These are phyloP conservation scores for Cladosporium sp. DNA, from an alignment of 2,329 filamentous ascomycete species.

Conservation along the genomic window DNA sequence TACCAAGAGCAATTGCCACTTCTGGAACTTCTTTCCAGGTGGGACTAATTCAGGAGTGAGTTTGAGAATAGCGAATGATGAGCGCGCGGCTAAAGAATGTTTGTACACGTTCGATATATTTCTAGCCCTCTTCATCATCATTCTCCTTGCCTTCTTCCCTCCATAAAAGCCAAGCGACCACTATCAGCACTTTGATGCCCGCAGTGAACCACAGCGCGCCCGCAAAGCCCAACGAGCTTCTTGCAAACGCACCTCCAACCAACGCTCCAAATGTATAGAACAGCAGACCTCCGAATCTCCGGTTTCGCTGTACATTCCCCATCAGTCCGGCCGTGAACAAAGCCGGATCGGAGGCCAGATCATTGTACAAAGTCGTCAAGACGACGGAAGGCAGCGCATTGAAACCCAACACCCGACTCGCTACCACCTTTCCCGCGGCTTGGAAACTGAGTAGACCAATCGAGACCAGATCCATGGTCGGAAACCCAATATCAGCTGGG, in stretches of 20 bases:
- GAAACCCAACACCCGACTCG: slow-evolving; percentile 63
- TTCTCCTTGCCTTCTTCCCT: slow-evolving; percentile 20
- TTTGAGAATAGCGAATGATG: too few relatives aligned
- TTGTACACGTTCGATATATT: too few relatives aligned
- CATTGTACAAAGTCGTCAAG: slow-evolving; percentile 74
- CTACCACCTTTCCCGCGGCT: slow-evolving; percentile 69
- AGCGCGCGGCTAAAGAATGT: too few relatives aligned
- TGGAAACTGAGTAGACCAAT: slow-evolving; percentile 69
- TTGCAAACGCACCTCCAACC: slow-evolving; percentile 50
- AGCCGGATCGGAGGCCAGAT: slow-evolving; percentile 63
- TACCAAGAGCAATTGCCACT: too few relatives aligned
- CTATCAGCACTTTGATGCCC: slow-evolving; percentile 32
- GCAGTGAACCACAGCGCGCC: slow-evolving; percentile 45
- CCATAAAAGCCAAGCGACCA: slow-evolving; percentile 37
- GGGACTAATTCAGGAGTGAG: too few relatives aligned
- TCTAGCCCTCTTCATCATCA: background rate
- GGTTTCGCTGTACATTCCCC: slow-evolving; percentile 49
- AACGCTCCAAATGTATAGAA: slow-evolving; percentile 49
- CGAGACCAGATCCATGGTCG: slow-evolving; percentile 53
- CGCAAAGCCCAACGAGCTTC: slow-evolving; percentile 46
- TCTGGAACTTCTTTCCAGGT: too few relatives aligned
- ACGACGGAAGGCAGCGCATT: slow-evolving; percentile 71
- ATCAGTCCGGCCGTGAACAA: slow-evolving; percentile 37
- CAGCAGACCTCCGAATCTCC: slow-evolving; percentile 45
- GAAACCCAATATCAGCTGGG: slow-evolving; percentile 15